Percentiles rank a stretch among this genome's conserved stretches.
phyloP scores from a whole-genome alignment of 2,329 filamentous ascomycete genomes.

The Fusarium pseudocircinatum region DNA sequence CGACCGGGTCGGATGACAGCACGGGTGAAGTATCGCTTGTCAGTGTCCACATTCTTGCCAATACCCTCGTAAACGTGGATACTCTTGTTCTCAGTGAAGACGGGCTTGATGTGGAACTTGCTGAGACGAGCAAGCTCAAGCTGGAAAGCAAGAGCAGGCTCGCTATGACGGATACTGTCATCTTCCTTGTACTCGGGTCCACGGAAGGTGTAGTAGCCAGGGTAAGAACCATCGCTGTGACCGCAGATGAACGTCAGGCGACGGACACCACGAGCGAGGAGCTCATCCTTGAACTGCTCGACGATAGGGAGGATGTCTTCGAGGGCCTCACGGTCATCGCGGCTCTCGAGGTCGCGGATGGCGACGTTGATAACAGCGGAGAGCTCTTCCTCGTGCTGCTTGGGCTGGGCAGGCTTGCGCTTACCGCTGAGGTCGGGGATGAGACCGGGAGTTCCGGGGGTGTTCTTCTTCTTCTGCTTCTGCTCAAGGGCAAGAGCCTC shows the following conservation, averaged over 20 bases:
- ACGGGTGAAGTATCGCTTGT: conserved; percentile 98
- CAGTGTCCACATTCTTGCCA: conserved; percentile 92
- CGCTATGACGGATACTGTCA: conserved; percentile 94
- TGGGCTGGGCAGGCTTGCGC: conserved; percentile 61
- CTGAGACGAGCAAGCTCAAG: conserved; percentile 92
- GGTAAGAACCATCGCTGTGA: conserved; percentile 92
- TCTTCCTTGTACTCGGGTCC: conserved; percentile 91
- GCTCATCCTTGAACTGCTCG: conserved; percentile 82
- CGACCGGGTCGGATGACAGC: conserved; percentile 94
- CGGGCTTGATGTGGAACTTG: conserved; percentile 98
- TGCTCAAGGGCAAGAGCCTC: conserved; percentile 76
- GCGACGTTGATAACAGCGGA: conserved; percentile 94
- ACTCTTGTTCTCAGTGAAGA: conserved; percentile 99
- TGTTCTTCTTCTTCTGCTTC: conserved; percentile 65
- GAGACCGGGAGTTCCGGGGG: conserved; percentile 63
- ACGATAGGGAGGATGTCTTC: conserved; percentile 79
- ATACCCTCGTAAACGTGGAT: conserved; percentile 98
- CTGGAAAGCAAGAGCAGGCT: conserved; percentile 97
- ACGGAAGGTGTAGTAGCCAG: conserved; percentile 98
- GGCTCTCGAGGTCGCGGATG: conserved; percentile 85
- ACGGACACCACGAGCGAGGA: conserved; percentile 82
- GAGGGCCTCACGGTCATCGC: conserved; percentile 83
- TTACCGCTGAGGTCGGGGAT: conserved; percentile 79
- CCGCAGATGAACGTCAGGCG: conserved; percentile 97
- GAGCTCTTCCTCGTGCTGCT: conserved; percentile 70